Base-by-base conservation (phyloP, 768 basidiomycete species). In the Dictyophora rubrovolvata region DNA sequence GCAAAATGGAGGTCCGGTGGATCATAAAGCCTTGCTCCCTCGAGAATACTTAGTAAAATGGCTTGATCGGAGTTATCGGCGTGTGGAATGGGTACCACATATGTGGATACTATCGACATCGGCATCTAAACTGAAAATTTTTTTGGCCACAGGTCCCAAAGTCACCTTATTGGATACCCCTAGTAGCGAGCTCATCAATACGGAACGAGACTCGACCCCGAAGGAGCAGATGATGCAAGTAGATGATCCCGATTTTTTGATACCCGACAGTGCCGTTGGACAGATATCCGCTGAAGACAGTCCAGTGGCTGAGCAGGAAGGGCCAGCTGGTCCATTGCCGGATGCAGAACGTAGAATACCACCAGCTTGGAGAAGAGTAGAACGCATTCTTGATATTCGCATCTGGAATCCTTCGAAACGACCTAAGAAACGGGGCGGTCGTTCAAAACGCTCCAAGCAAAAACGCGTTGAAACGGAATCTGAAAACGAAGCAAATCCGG, bases 21-120 rank as follows among this genome's bases (percentile, higher is more conserved):
- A 82, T 62, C 76, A 76, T 68, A 93, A 85, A 68, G 68, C 74
- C 22, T 65, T 73, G 35, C 76, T 94, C 16, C 90, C 89, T n/a
- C 74, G 94, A 48, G 91, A 95, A 70, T 97, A 97, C 68, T 82
- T 97, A 12, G 83, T 97, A 57, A 97, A 97, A 69, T 97, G 93
- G 92, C 70, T 70, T 9, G 83, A 77, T 46, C 74, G 86, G 49
- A 89, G 92, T 63, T 97, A 89, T 69, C 75, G 87, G 55, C 81
- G 86, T 48, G 73, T 81, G 11, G 79, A 87, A 68, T 97, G 93
- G 93, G 92, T 96, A 1, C 87, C 92, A 33, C 93, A 97, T 65
- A 84, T 87, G 75, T 97, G 92, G 92, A 75, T 96, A 1, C 74
- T 84, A 33, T 80, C 86, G 10, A 84, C 80, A n/a, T 75, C 81